Evolutionary conservation across 331 rosid genomes (phyloP), one percentile per base, ranked within the genome.

Genomic region (Pyracantha coccinea): DNA sequence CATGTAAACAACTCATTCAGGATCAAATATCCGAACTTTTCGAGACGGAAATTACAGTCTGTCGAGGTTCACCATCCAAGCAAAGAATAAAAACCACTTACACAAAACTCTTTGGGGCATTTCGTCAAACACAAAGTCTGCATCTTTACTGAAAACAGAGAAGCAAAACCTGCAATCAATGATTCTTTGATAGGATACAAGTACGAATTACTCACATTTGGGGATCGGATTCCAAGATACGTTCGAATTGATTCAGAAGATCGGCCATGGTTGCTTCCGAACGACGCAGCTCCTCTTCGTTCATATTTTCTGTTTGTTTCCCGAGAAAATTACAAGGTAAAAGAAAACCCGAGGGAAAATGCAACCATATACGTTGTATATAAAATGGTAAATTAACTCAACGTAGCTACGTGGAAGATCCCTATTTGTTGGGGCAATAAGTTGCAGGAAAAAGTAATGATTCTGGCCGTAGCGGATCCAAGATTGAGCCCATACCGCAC

Each of bases 191-290:
- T 21, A 50, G 23, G 12, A 64, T 2, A 50, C n/a, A 27, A 47
- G 70, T 0, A 29, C 4, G 7, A 4, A 35, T 13, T 28, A 16
- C 89, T 86, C 85, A 94, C 99, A 94, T 89, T 44, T 79, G 74
- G 60, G 92, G 86, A 69, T 95, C 92, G 20, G 88, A 83, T 45
- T 90, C 91, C 69, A 95, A 81, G 64, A 86, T 85, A 20, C 71
- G 81, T 74, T 95, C 91, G 73, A 92, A 86, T 55, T 86, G 87
- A 65, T 58, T 74, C 77, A 94, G 83, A 17, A 92, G 77, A 83
- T 81, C 84, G 32, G 24, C 50, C 64, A 78, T 66, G 7, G 68
- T 74, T 68, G 31, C 78, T 80, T 79, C 68, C 57, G 75, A 78
- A 68, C 20, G 15, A 61, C 19, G 29, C 38, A 67, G 24, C 41